A percentile compares a stretch with the other conserved stretches of the same genome.
These are phyloP conservation scores for Gnaphalium uliginosum DNA, from an alignment of 129 eudicot genomes.

Conservation along the genomic window DNA sequence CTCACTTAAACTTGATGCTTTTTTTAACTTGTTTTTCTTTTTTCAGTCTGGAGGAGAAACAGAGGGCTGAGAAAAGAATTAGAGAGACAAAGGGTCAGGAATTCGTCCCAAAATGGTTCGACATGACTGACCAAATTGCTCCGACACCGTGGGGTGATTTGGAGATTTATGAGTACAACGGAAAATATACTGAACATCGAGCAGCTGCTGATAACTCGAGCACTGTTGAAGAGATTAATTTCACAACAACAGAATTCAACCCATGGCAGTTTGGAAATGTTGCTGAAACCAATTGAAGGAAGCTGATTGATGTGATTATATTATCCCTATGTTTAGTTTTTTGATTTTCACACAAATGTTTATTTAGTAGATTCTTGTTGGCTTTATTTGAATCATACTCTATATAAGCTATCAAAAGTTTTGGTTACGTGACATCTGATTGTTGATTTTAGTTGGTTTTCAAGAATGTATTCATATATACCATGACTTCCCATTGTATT, in stretches of 20 bases:
- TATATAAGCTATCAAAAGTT: slow-evolving; percentile 10
- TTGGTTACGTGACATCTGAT: slow-evolving; percentile 14
- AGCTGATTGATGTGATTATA: neutral
- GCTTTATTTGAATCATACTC: slow-evolving; percentile 8
- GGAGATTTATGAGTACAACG: slow-evolving; percentile 76
- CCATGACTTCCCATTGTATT: neutral
- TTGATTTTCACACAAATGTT: slow-evolving; percentile 26
- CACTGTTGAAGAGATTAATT: slow-evolving; percentile 42
- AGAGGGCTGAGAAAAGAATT: slow-evolving; percentile 86
- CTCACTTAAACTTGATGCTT: no score
- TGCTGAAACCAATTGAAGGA: slow-evolving; percentile 38
- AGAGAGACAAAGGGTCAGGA: slow-evolving; percentile 67
- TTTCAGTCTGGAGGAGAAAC: slow-evolving; percentile 81
- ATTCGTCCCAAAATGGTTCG: slow-evolving; percentile 80
- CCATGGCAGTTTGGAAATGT: slow-evolving; percentile 83
- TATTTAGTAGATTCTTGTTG: slow-evolving; percentile 22
- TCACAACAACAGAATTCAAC: slow-evolving; percentile 52
- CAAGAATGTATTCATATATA: slow-evolving; percentile 12
- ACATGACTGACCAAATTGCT: slow-evolving; percentile 57
- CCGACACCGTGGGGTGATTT: slow-evolving; percentile 98
- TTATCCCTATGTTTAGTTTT: neutral
- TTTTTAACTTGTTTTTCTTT: neutral
- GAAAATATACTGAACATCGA: slow-evolving; percentile 67
- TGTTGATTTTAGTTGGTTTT: neutral
- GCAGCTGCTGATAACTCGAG: slow-evolving; percentile 56